Percentiles rank a stretch among this genome's conserved stretches.
Conservation (phyloP, 495 filamentous ascomycete species). For the Penicillium mononematosum region DNA sequence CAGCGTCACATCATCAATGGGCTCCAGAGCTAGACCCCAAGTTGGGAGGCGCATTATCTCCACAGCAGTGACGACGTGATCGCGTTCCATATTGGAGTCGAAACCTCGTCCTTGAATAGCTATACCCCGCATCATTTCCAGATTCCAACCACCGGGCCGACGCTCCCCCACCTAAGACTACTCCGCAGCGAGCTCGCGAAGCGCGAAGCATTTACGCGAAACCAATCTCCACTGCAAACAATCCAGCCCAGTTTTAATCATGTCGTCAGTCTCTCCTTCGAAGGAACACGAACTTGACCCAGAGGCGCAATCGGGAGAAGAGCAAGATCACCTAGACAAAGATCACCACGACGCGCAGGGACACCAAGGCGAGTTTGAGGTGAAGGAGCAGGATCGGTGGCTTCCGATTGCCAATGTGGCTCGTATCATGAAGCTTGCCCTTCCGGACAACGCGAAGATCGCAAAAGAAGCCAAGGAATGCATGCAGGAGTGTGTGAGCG, state of each 20-base stretch:
- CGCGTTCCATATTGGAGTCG: background rate
- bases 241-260: conserved; percentile 60
- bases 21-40: conserved; percentile 2
- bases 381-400: conserved; percentile 99
- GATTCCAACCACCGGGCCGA: background rate
- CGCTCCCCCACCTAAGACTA: background rate
- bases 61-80: background rate
- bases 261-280: conserved; percentile 88
- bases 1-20: conserved; percentile 4
- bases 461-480: conserved; percentile 99
- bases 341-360: conserved; percentile 64
- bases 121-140: background rate
- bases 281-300: conserved; percentile 87
- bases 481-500: conserved; percentile 99
- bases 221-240: conserved; percentile 24
- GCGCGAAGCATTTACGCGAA: conserved; percentile 31
- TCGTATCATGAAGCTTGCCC: conserved; percentile 96
- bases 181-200: conserved; percentile 25
- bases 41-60: background rate
- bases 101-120: background rate
- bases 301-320: conserved; percentile 90
- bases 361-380: conserved; percentile 82
- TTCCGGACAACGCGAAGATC: conserved; percentile 98
- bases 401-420: conserved; percentile 95
- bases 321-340: conserved; percentile 71